A percentile compares a stretch with the other conserved stretches of the same genome.
Evolutionary conservation across 2,329 filamentous ascomycete genomes (phyloP).

Genomic region (Exserohilum turcica): DNA sequence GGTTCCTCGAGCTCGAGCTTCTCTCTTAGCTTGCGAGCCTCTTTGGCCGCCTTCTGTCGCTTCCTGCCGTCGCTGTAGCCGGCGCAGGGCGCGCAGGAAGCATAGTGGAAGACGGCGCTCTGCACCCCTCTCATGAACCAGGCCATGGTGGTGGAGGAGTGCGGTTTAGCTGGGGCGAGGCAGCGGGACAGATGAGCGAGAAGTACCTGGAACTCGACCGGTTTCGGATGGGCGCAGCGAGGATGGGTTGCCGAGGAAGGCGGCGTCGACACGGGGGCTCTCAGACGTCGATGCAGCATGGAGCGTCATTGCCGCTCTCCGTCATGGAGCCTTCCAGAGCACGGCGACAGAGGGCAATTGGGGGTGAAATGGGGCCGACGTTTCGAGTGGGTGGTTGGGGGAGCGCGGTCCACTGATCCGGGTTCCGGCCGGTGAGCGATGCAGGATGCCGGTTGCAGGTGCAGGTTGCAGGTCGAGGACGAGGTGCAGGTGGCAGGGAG

Average conservation of each 20-base stretch:
- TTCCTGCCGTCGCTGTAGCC: conserved; percentile 72
- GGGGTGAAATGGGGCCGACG: conserved; percentile 7
- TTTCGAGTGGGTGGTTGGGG: conserved; percentile 14
- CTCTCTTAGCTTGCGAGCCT: conserved; percentile 68
- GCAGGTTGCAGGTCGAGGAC: too few species aligned
- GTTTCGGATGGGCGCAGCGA: conserved; percentile 5
- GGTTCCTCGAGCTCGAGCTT: conserved; percentile 72
- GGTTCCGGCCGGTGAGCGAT: conserved; percentile 6
- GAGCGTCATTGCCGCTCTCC: conserved; percentile 34
- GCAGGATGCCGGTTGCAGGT: too few species aligned
- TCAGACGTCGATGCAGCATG: conserved; percentile 23
- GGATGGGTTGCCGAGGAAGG: conserved; percentile 1
- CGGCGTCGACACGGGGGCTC: conserved; percentile 26
- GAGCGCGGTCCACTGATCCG: conserved; percentile 20
- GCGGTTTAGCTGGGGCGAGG: conserved; percentile 1
- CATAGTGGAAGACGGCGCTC: conserved; percentile 77
- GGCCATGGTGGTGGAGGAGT: conserved; percentile 35
- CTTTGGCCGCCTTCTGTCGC: conserved; percentile 71
- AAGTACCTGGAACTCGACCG: neutral
- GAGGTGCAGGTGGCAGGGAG: too few species aligned
- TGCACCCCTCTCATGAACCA: conserved; percentile 62
- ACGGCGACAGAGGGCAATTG: conserved; percentile 12
- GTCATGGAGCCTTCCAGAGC: conserved; percentile 13
- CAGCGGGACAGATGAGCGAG: neutral
- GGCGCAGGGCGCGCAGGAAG: conserved; percentile 79